Conservation (phyloP, 768 basidiomycete genomes). For the Tulasnella sp. region DNA sequence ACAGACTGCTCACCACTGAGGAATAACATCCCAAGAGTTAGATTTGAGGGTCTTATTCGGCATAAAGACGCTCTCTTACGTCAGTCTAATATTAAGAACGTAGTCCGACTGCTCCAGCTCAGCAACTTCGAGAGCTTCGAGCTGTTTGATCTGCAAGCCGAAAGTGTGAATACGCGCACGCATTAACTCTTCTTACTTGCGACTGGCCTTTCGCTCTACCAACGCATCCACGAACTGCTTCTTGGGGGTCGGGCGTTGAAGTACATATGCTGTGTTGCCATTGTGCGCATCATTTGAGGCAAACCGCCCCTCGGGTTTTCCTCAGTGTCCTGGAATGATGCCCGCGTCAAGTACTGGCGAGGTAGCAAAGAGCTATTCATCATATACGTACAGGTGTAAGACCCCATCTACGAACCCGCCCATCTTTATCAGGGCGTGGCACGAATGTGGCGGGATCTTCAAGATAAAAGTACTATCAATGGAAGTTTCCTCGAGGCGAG, state of each 20-base stretch:
- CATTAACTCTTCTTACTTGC: not conserved
- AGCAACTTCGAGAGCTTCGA: not conserved
- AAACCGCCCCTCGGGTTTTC: not conserved
- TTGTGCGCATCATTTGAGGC: not conserved
- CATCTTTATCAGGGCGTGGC: not conserved
- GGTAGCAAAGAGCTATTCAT: not conserved
- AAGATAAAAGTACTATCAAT: not conserved
- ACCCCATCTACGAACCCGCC: not conserved
- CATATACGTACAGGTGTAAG: not conserved
- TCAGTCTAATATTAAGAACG: not conserved
- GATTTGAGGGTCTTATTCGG: not conserved
- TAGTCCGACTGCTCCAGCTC: not conserved
- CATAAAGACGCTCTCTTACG: not conserved
- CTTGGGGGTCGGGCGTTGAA: not conserved
- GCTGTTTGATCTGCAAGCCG: not conserved
- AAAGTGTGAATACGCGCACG: not conserved
- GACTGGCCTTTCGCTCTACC: not conserved
- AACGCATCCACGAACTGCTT: not conserved
- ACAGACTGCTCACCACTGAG: not conserved
- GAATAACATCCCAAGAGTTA: not conserved
- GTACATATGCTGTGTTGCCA: not conserved
- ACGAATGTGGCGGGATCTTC: not conserved
- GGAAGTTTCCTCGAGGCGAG: not conserved
- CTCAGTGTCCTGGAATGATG: not conserved
- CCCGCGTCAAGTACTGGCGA: not conserved